Evolutionary conservation across 805 yeast genomes (phyloP).

Genomic region (Saturnispora hagleri): DNA sequence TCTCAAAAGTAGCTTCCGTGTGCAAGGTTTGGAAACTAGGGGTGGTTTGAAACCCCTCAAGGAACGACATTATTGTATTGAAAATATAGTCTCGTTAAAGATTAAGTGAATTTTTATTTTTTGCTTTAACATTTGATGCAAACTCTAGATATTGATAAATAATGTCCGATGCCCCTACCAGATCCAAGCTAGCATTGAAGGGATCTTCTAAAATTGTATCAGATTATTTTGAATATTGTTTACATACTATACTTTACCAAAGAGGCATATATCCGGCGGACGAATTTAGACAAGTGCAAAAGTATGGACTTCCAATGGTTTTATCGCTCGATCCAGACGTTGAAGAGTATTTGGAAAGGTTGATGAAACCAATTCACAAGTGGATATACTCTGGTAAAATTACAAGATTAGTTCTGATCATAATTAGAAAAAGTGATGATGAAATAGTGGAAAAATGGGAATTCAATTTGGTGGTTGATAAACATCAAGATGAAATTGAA

Average conservation of each 20-base stretch:
- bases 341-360: slow-evolving; percentile 52
- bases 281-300: slow-evolving; percentile 67
- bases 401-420: slow-evolving; percentile 58
- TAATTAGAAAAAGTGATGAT: slow-evolving; percentile 57
- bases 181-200: slow-evolving; percentile 49
- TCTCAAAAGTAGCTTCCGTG: slow-evolving; percentile 51
- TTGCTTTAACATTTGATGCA: neutral
- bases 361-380: slow-evolving; percentile 57
- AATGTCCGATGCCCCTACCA: slow-evolving; percentile 23
- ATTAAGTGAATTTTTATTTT: neutral
- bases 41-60: slow-evolving; percentile 14
- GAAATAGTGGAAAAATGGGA: slow-evolving; percentile 83
- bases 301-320: slow-evolving; percentile 70
- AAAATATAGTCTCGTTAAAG: neutral
- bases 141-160: neutral
- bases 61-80: slow-evolving; percentile 10
- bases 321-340: slow-evolving; percentile 71
- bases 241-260: slow-evolving; percentile 76
- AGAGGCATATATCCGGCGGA: slow-evolving; percentile 85
- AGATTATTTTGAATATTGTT: slow-evolving; percentile 77
- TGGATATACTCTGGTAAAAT: slow-evolving; percentile 72
- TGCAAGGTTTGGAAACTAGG: slow-evolving; percentile 37
- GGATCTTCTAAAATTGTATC: slow-evolving; percentile 76
- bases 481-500: slow-evolving; percentile 11
- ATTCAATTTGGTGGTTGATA: slow-evolving; percentile 29